Conservation (phyloP, 441 rosid genomes). For the Eruca vesicaria region DNA sequence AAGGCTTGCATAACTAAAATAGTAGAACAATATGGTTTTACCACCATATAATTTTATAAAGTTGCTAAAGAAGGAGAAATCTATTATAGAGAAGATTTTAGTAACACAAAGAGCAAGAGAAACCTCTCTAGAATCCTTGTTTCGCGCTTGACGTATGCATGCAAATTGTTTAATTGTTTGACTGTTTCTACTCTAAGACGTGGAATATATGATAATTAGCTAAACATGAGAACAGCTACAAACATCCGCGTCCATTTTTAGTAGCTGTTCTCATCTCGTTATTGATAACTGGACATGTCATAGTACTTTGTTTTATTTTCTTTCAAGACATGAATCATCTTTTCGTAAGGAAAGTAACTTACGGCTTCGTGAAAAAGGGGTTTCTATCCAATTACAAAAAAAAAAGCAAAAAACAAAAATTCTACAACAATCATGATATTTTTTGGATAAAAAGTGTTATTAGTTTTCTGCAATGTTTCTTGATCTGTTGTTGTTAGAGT, state of each 20-base stretch:
- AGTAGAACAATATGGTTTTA: too few relatives aligned
- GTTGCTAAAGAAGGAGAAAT: too few relatives aligned
- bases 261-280: constrained; percentile 26
- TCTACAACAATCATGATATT: not conserved
- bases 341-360: not conserved
- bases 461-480: not conserved
- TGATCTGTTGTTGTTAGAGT: too few relatives aligned
- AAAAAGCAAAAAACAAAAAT: too few relatives aligned
- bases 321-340: not conserved
- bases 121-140: not conserved
- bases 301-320: not conserved
- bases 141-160: not conserved
- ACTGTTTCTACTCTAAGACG: not conserved
- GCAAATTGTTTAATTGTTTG: not conserved
- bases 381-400: not conserved
- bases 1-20: too few relatives aligned
- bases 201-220: constrained; percentile 1
- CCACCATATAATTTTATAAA: too few relatives aligned
- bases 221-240: not conserved
- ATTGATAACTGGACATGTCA: constrained; percentile 12
- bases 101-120: too few relatives aligned
- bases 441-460: not conserved
- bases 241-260: not conserved
- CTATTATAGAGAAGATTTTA: too few relatives aligned
- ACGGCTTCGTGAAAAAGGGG: not conserved